Evolutionary conservation across 495 filamentous ascomycete species (phyloP).

Genomic region (Margaritispora aquatica): DNA sequence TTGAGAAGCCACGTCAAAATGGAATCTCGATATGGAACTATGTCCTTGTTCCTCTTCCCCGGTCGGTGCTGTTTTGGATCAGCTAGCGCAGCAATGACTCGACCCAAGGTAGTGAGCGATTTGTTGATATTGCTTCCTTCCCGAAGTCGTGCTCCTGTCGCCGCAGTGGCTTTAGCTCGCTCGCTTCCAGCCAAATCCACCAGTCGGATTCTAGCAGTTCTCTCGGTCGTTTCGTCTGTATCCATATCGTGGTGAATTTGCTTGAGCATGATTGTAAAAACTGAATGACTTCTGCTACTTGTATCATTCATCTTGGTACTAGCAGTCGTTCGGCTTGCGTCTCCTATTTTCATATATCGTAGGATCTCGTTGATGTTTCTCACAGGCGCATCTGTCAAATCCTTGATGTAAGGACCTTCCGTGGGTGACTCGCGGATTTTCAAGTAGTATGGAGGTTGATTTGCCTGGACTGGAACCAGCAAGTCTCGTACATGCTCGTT

Average conservation of each 20-base stretch:
- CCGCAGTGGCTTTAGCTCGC: slow-evolving; percentile 91
- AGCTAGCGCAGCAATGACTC: slow-evolving; percentile 94
- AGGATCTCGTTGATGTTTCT: slow-evolving; percentile 77
- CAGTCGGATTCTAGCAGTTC: slow-evolving; percentile 85
- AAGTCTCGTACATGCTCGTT: slow-evolving; percentile 98
- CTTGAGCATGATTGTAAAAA: slow-evolving; percentile 96
- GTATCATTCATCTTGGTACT: slow-evolving; percentile 99
- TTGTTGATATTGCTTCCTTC: slow-evolving; percentile 99
- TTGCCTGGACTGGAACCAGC: slow-evolving; percentile 64
- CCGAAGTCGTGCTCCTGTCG: slow-evolving; percentile 80
- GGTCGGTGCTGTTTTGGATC: slow-evolving; percentile 61
- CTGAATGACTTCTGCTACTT: slow-evolving; percentile 85
- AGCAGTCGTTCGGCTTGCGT: slow-evolving; percentile 82
- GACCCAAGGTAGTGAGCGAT: slow-evolving; percentile 88
- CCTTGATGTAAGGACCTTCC: slow-evolving; percentile 97
- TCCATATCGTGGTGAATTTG: slow-evolving; percentile 93
- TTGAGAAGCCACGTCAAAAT: slow-evolving; percentile 98
- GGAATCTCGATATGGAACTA: slow-evolving; percentile 90
- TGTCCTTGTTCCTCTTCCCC: slow-evolving; percentile 54
- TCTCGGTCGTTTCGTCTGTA: slow-evolving; percentile 92
- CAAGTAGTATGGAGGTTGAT: slow-evolving; percentile 79
- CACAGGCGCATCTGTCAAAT: slow-evolving; percentile 87
- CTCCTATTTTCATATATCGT: slow-evolving; percentile 84
- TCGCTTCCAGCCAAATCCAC: slow-evolving; percentile 96
- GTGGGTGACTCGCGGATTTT: slow-evolving; percentile 94